Base-by-base conservation (phyloP, 2,329 filamentous ascomycete species). In the Dactylellina sp. region DNA sequence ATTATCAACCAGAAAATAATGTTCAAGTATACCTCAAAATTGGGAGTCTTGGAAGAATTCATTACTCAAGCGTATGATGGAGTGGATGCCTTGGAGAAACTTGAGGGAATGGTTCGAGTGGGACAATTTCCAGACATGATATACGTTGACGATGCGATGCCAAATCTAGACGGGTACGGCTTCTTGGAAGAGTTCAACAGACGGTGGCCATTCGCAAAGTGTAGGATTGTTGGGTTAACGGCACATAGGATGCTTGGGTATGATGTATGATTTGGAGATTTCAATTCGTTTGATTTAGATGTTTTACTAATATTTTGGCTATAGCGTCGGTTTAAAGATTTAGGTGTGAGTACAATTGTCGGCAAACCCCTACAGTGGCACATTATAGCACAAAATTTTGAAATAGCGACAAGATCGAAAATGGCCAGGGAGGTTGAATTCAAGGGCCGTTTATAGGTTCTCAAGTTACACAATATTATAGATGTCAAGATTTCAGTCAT, bases 401-500 rank as follows among this genome's bases (percentile, higher is more conserved):
- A 72, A 20, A 16, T 5, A 5, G 60, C 68, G 2, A 46, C 60
- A 7, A 60, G 14, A 2, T 2, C 60, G 9, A 72, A 61, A 28
- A 46, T 72, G 42, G 37, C 68, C 7, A 39, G 68, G 9, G 68
- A 72, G 12, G 53, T 72, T 18, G 60, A 72, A n/a, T 72, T 60
- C 35, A 40, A 39, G 24, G 68, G 60, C 1, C 64, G 22, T 11
- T 11, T 72, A 32, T 72, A n/a, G 37, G 37, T 46, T 2, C 37
- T 22, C 16, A 55, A 16, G 18, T 7, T n/a, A n/a, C n/a, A n/a
- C n/a, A n/a, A n/a, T n/a, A n/a, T n/a, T n/a, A n/a, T n/a, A n/a
- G n/a, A n/a, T n/a, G n/a, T n/a, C n/a, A n/a, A n/a, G n/a, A n/a
- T n/a, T n/a, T n/a, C n/a, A 9, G 28, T 32, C 9, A 9, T 32